Base-by-base conservation (phyloP, 176 grass and related monocot genomes). In the Cenchrus americanus region DNA sequence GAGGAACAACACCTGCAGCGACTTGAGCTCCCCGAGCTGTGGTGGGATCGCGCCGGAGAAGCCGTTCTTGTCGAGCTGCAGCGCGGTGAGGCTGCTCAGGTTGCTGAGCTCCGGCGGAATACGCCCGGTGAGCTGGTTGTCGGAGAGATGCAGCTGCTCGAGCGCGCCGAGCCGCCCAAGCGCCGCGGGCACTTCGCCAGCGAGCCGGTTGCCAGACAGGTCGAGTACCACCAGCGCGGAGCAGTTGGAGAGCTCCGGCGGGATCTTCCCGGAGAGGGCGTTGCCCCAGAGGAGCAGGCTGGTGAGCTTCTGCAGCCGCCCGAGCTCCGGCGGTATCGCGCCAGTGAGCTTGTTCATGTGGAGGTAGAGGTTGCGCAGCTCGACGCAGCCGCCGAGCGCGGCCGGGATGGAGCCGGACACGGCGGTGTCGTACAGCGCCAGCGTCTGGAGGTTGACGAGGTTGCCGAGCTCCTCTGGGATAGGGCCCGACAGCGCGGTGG, bases 311-410 rank as follows among this genome's bases (percentile, higher is more conserved):
- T 91, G 94, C 34, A 97, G 85, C 81, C 83, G 82, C 21, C 94
- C 92, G 15, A 97, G 86, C 67, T 94, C 90, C 11, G 65, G 73
- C 1, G 92, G 94, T 11, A 99, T 79, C 1, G 73, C 63, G 0
- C 96, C 96, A 22, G 89, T 83, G 85, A 99, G 93, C 73, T 92
- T 93, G 86, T 94, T 99, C 91, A 96, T 90, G 81, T 96, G 89
- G 30, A 99, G 72, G 83, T 96, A 96, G 9, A 99, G 89, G 46
- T 96, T 96, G 8, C 86, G 85, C 70, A 99, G 82, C 93, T 99
- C 91, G 7, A 57, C 79, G 83, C 96, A 99, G 6, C 83, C 85
- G 19, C 96, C 89, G 37, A 99, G 85, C 47, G 87, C 84, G 14
- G 93, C 80, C 11, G 93, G 96, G 13, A 99, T 63, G 17, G 85